Percentiles rank a stretch among this genome's conserved stretches.
These are phyloP conservation scores for Fusarium brachygibbosum DNA, from an alignment of 2,329 filamentous ascomycete species.

Conservation along the genomic window DNA sequence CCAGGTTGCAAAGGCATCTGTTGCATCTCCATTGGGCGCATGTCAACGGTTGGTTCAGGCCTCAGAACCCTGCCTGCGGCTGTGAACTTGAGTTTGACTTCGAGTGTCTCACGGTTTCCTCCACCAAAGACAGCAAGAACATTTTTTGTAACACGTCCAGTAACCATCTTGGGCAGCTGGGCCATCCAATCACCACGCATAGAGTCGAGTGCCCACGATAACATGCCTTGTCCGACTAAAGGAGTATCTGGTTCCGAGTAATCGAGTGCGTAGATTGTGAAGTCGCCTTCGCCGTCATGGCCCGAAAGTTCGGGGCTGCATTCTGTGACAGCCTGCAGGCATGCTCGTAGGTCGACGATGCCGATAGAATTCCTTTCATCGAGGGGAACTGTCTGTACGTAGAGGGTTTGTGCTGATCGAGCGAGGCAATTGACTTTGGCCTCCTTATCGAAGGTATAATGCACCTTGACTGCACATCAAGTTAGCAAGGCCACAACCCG, in stretches of 20 bases:
- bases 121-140: constrained; percentile 85
- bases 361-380: constrained; percentile 87
- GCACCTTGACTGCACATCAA: constrained; percentile 81
- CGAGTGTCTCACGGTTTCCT: constrained; percentile 87
- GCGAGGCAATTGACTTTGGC: constrained; percentile 91
- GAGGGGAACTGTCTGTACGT: constrained; percentile 83
- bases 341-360: constrained; percentile 87
- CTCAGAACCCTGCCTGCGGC: constrained; percentile 74
- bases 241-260: constrained; percentile 96
- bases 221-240: constrained; percentile 93
- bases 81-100: constrained; percentile 90
- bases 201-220: constrained; percentile 81
- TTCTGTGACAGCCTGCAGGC: constrained; percentile 82
- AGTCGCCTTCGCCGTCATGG: constrained; percentile 84
- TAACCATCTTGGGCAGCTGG: constrained; percentile 80
- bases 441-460: constrained; percentile 94
- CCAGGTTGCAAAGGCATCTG: constrained; percentile 3
- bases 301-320: constrained; percentile 84
- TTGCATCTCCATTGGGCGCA: constrained; percentile 31
- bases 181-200: constrained; percentile 57
- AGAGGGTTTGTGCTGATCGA: constrained; percentile 82
- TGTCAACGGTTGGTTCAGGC: constrained; percentile 46
- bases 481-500: constrained; percentile 39
- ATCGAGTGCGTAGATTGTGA: constrained; percentile 96
- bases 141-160: constrained; percentile 90